These are phyloP conservation scores for Sanghuangporus baumii DNA, from an alignment of 1,284 basidiomycete genomes.

Conservation along the genomic window DNA sequence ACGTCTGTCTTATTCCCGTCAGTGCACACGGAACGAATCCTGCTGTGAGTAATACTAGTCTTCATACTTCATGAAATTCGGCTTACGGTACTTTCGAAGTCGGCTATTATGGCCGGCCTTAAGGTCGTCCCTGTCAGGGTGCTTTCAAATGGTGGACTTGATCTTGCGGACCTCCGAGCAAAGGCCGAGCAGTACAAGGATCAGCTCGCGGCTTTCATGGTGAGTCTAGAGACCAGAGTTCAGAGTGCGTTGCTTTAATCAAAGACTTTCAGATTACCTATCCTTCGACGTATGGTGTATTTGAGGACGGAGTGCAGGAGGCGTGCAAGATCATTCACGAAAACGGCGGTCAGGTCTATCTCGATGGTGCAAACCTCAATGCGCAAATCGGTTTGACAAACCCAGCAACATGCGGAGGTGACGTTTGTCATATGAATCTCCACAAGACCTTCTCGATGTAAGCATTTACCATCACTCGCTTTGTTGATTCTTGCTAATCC, in stretches of 20 bases:
- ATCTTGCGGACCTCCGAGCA: conserved; percentile 76
- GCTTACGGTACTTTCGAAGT: conserved; percentile 40
- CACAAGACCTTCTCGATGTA: conserved; percentile 96
- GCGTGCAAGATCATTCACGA: conserved; percentile 94
- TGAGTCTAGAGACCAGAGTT: conserved; percentile 31
- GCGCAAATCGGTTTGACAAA: conserved; percentile 94
- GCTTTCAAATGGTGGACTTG: conserved; percentile 81
- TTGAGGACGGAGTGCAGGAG: conserved; percentile 89
- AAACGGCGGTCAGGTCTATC: conserved; percentile 94
- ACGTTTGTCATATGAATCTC: conserved; percentile 96
- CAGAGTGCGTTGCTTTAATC: not conserved
- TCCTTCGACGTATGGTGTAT: conserved; percentile 96
- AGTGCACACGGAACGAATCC: conserved; percentile 97
- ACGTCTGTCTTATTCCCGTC: conserved; percentile 92
- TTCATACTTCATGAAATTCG: conserved; percentile 7
- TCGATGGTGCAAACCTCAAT: conserved; percentile 95
- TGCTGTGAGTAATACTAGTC: conserved; percentile 51
- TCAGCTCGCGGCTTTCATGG: conserved; percentile 95
- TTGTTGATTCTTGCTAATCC: conserved; percentile 18
- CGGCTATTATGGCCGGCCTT: conserved; percentile 95
- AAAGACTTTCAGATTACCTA: conserved; percentile 69
- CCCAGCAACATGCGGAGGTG: conserved; percentile 93
- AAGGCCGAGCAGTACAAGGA: conserved; percentile 93
- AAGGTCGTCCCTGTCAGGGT: conserved; percentile 95
- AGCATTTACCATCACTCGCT: conserved; percentile 17